Base-by-base conservation (phyloP, 345 rosid genomes). In the Eucalyptus cloeziana region DNA sequence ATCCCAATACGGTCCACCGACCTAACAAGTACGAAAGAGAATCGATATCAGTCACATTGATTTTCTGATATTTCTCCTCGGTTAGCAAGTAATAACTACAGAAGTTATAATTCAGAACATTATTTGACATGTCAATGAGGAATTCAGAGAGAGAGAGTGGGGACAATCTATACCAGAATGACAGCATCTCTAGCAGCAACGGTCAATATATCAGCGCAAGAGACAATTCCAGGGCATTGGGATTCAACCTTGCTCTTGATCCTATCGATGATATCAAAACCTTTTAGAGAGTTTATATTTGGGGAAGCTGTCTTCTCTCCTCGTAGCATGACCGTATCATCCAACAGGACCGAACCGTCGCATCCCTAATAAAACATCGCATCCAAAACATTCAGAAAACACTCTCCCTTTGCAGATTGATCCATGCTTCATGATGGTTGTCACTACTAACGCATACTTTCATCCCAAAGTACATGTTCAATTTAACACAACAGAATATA, bases 1-100 rank as follows among this genome's bases (percentile, higher is more conserved):
- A 88, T 96, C 97, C 99, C 99, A 97, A 83, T 95, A 94, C 25
- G 99, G 98, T 86, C 99, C 99, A n/a, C 99, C 98, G 62, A 97
- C 99, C 99, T 96, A 92, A 30, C 9, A 30, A 86, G 21, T 87
- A 50, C n/a, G 31, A 60, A 62, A 49, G n/a, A 22, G 16, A 49
- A 58, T 51, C 45, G 45, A 76, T 19, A 37, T 19, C 13, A 21
- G 24, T 76, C 27, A 76, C 83, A 37, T 37, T 19, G 83, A 76
- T 76, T 37, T 37, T 76, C 83, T 71, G 83, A 71, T 33, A 71
- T 71, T 3, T 10, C 14, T 71, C 81, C 44, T 33, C 2, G 81
- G 81, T 71, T 33, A 33, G 45, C 81, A 19, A 71, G 81, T 19
- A 33, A 33, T 10, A 71, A 37, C 80, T 69, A 33, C 80, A 17